Base-by-base conservation (phyloP, 164 flowering plant species). In the Umbellularia californica region DNA sequence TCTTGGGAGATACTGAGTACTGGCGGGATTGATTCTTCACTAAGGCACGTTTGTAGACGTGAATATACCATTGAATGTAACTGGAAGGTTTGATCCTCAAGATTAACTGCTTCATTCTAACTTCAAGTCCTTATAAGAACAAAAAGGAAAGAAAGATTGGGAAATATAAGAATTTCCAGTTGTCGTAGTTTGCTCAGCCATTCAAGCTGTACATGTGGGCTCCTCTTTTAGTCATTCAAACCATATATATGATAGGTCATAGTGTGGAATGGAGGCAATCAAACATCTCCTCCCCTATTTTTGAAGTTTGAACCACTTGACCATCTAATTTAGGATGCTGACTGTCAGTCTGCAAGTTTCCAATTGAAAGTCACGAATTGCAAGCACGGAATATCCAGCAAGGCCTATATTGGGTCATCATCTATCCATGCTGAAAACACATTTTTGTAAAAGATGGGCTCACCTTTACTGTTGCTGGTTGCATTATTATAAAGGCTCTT, bases 21-120 rank as follows among this genome's bases (percentile, higher is more conserved):
- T 64, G 81, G 77, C 69, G 92, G 93, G 74, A 80, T 89, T 75
- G 88, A 93, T 81, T 74, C 89, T 17, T 86, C 92, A 17, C 82
- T 93, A 55, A 82, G 79, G 76, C 92, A 80, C 84, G 75, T 93
- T 41, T 87, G 94, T 74, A 84, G 99, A 80, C 92, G 92, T 66
- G 92, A 88, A 81, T 95, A 95, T 77, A 88, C 81, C 65, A 84
- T 95, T 55, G 92, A 93, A 30, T 95, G 97, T 77, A 95, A 95
- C 83, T 92, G 98, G 98, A 95, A 95, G 97, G 98, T 94, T 74
- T 66, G 76, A 15, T 72, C 47, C 65, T 75, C 11, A 50, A 7
- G 23, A 41, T 62, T 52, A 17, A 52, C 19, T 50, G 50, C 72
- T 70, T 28, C 20, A 28, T 28, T 67, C 7, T 15, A 67, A 33